Percentiles rank a stretch among this genome's conserved stretches.
Evolutionary conservation across 768 basidiomycete genomes (phyloP).

Genomic region (Boletus rex-veris): DNA sequence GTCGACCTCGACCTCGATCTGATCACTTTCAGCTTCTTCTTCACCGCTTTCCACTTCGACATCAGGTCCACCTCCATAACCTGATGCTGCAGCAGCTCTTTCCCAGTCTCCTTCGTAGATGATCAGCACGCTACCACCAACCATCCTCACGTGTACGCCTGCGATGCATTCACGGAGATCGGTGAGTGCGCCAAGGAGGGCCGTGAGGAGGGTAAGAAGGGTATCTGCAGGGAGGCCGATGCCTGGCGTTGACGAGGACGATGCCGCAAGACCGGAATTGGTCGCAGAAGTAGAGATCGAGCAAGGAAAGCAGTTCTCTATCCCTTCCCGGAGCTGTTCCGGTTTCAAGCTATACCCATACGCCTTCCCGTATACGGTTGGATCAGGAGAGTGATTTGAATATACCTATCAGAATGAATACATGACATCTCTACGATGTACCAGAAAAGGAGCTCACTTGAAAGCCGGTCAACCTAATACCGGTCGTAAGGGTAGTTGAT

Average conservation of each 20-base stretch:
- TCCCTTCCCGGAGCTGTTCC: slow-evolving; percentile 69
- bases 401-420: slow-evolving; percentile 53
- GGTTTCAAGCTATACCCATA: slow-evolving; percentile 77
- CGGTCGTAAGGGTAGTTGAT: slow-evolving; percentile 74
- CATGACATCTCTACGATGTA: not conserved
- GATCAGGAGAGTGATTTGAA: slow-evolving; percentile 52
- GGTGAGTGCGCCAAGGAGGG: slow-evolving; percentile 49
- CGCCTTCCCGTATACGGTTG: slow-evolving; percentile 62
- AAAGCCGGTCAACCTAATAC: slow-evolving; percentile 84
- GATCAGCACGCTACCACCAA: slow-evolving; percentile 77
- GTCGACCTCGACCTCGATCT: slow-evolving; percentile 36
- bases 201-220: slow-evolving; percentile 56
- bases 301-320: slow-evolving; percentile 75
- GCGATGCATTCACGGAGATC: slow-evolving; percentile 50
- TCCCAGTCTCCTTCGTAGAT: slow-evolving; percentile 68
- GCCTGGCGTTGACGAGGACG: slow-evolving; percentile 9
- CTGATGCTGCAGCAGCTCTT: slow-evolving; percentile 33
- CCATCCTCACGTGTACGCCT: slow-evolving; percentile 68
- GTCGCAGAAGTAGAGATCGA: slow-evolving; percentile 17
- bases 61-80: slow-evolving; percentile 34
- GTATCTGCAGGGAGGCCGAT: slow-evolving; percentile 53
- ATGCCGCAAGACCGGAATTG: slow-evolving; percentile 1
- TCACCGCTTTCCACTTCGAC: slow-evolving; percentile 30
- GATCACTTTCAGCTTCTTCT: slow-evolving; percentile 38
- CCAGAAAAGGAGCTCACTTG: slow-evolving; percentile 54